Evolutionary conservation across 164 flowering plant species (phyloP), one percentile per base, ranked within the genome.

Genomic region (Umbilicus rupestris): DNA sequence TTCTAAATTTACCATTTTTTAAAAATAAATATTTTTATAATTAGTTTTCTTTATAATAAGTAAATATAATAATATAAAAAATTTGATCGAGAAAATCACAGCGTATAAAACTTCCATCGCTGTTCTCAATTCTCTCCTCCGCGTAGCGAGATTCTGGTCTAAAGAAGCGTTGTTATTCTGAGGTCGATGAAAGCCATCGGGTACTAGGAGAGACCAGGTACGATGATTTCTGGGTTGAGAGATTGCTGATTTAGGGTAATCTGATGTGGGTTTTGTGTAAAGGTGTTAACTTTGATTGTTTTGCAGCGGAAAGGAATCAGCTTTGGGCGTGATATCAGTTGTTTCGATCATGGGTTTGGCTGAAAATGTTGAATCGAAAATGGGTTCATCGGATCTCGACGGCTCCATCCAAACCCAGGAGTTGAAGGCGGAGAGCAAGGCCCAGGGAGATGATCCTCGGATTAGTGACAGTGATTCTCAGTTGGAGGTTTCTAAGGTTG

Each of bases 361-460:
- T 20, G 65, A 62, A 39, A 62, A 62, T 62, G 42, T 22, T 62
- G 65, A 39, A 33, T 35, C 28, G 41, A 17, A n/a, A 33, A 62
- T 33, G 39, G 65, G 44, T 62, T 62, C 65, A 31, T 35, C 65
- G 39, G 65, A 62, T 62, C 44, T 62, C 26, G 26, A 35, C 42
- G n/a, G 22, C 24, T 7, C 65, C 17, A 62, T 33, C 39, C 30
- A 55, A 7, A 29, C 60, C 30, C 60, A 22, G 60, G 30, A 29
- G 30, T 11, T 22, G 5, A 39, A 62, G 22, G 20, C 26, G 7
- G 42, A 62, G 20, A 52, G 6, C 30, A 62, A 62, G 22, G 10
- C 28, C 39, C 7, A 31, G 15, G 39, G 16, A 15, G 58, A 52
- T 17, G 58, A 52, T 52, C 55, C 19, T 49, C 58, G 24, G 30